Evolutionary conservation across 306 rosid genomes (phyloP), one percentile per base, ranked within the genome.

Genomic region (Sophora flavescens): DNA sequence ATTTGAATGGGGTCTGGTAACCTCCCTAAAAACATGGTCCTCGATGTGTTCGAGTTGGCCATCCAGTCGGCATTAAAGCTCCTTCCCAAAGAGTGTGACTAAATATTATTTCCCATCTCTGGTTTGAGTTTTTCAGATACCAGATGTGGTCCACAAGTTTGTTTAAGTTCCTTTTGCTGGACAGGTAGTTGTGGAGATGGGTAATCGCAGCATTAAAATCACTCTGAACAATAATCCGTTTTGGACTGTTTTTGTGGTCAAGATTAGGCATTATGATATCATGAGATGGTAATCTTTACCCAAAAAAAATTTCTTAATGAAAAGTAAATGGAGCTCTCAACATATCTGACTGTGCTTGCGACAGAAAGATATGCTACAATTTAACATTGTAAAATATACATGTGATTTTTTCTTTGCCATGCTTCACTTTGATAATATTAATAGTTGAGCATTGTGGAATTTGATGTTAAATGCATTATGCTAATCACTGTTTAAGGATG

Each of bases 401-500:
- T 74, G 52, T 13, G 22, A 41, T 8, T 39, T 42, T 22, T 57
- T 38, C 41, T 72, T 72, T 72, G 8, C 28, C 18, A 4, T 41
- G 15, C 66, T 68, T 56, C 77, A 22, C 42, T 72, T 14, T 53
- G 51, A 70, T 53, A 16, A 53, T 44, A 11, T 41, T 35, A 15
- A 35, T 47, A 16, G 22, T 22, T 22, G 22, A 45, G 61, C 36
- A 47, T 41, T 41, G 5, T 41, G 35, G 35, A 16, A 44, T 15
- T 45, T 14, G 47, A 32, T 11, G 61, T 14, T 17, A 50, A 22
- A 50, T 74, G 51, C 69, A 70, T 47, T 15, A 18, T 42, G 30
- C 61, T 60, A 61, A 33, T 61, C 61, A 62, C 62, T 62, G 8
- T 62, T 74, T 3, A n/a, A 58, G 10, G 18, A 45, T 16, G 60